Percentiles rank a stretch among this genome's conserved stretches.
Conservation (phyloP, 2,329 filamentous ascomycete genomes). For the Stachybotrys elegans region DNA sequence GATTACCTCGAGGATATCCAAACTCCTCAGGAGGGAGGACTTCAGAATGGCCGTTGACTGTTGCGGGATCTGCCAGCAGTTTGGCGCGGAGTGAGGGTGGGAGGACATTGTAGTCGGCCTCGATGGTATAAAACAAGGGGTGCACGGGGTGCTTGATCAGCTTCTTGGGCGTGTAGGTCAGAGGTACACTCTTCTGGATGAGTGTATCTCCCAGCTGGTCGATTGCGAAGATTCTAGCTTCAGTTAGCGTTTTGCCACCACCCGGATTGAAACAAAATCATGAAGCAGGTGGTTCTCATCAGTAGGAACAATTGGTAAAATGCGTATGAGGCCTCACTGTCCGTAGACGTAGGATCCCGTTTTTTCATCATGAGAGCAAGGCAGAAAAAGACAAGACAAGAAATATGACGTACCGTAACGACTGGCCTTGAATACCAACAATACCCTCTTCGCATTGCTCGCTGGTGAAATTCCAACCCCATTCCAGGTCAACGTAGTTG, state of each 20-base stretch:
- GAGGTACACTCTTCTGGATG: conserved; percentile 77
- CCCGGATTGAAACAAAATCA: conserved; percentile 11
- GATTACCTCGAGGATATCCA: conserved; percentile 76
- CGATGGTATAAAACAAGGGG: conserved; percentile 88
- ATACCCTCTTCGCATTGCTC: conserved; percentile 91
- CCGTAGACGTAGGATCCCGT: conserved; percentile 50
- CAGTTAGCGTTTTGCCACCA: conserved; percentile 23
- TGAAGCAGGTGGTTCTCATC: conserved; percentile 42
- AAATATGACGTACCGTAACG: conserved; percentile 61
- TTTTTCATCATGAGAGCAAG: conserved; percentile 63
- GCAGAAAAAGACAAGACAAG: conserved; percentile 26
- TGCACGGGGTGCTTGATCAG: conserved; percentile 84
- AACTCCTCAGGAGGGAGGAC: conserved; percentile 76
- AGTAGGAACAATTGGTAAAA: conserved; percentile 96
- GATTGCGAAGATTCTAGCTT: conserved; percentile 75
- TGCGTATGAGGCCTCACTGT: conserved; percentile 53
- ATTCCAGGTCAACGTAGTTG: conserved; percentile 82
- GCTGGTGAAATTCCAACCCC: conserved; percentile 94
- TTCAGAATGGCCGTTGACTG: conserved; percentile 67
- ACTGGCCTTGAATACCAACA: conserved; percentile 87
- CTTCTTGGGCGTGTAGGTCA: conserved; percentile 85
- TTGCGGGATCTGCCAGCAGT: conserved; percentile 65
- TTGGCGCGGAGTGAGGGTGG: conserved; percentile 72
- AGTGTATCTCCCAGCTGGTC: conserved; percentile 82
- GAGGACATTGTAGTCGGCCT: conserved; percentile 88